phyloP scores from a whole-genome alignment of 208 protist genomes.

The Eutreptiella sp. region DNA sequence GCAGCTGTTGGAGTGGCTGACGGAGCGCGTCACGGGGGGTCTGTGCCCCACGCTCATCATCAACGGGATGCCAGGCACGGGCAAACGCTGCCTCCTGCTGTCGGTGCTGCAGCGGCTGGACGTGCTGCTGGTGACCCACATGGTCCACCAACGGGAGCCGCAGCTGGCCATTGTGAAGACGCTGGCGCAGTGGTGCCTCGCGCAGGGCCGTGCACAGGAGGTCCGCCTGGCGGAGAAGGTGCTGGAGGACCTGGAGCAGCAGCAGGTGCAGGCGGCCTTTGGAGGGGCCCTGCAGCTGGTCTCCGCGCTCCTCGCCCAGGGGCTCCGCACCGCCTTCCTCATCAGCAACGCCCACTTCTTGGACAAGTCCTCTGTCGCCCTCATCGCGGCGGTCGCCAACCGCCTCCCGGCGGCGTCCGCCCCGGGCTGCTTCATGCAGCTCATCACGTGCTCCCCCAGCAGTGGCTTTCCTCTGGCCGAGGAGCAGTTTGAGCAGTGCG shows the following conservation, averaged over 20 bases:
- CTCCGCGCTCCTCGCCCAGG: neutral
- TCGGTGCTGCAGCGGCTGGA: neutral
- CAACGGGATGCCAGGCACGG: neutral
- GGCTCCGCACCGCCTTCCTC: neutral
- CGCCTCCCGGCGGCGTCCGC: neutral
- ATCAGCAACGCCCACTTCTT: neutral
- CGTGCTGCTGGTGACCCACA: neutral
- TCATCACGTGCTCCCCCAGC: neutral
- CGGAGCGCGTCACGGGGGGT: neutral
- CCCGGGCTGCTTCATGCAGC: too few relatives aligned
- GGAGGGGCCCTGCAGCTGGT: neutral
- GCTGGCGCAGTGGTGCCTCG: neutral
- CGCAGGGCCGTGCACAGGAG: neutral
- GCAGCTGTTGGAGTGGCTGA: neutral
- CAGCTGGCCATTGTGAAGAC: neutral
- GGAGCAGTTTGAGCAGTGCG: neutral
- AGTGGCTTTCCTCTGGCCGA: too few relatives aligned
- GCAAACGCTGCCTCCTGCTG: neutral
- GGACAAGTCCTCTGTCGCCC: slow-evolving; percentile 1
- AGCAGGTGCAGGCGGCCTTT: neutral
- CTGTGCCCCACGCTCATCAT: neutral
- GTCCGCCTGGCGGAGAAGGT: neutral
- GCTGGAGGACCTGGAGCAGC: neutral
- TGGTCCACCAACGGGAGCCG: neutral
- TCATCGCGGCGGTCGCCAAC: neutral